phyloP scores from a whole-genome alignment of 805 yeast genomes.

The Cyberlindnera subsufficiens region DNA sequence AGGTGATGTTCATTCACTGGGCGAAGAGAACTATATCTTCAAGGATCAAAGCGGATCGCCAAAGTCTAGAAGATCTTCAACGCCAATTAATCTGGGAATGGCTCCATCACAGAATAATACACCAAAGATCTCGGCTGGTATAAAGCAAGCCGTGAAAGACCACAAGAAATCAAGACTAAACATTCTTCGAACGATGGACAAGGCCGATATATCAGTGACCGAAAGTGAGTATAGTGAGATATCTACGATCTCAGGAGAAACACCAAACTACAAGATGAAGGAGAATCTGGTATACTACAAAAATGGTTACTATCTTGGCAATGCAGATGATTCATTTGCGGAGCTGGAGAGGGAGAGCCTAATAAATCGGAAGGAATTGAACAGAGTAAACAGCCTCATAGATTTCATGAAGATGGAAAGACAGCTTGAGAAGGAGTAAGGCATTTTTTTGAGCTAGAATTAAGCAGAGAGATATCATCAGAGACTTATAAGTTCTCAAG shows the following conservation, averaged over 20 bases:
- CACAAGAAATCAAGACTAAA: constrained; percentile 20
- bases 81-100: background rate
- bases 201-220: constrained; percentile 9
- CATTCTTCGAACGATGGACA: constrained; percentile 10
- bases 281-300: constrained; percentile 21
- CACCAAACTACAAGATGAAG: constrained; percentile 21
- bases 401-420: constrained; percentile 22
- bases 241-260: constrained; percentile 20
- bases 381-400: constrained; percentile 14
- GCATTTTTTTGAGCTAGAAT: background rate
- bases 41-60: constrained; percentile 16
- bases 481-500: background rate
- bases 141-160: constrained; percentile 22
- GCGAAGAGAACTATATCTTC: constrained; percentile 1
- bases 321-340: constrained; percentile 17
- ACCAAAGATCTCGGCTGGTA: constrained; percentile 21
- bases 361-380: constrained; percentile 17
- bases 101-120: constrained; percentile 7
- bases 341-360: constrained; percentile 18
- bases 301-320: constrained; percentile 22
- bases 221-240: constrained; percentile 24
- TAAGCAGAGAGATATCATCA: background rate
- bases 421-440: constrained; percentile 6
- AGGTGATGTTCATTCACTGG: background rate
- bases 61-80: constrained; percentile 5